A percentile compares a stretch with the other conserved stretches of the same genome.
Conservation (phyloP, 345 rosid genomes). For the Camelina sativa region DNA sequence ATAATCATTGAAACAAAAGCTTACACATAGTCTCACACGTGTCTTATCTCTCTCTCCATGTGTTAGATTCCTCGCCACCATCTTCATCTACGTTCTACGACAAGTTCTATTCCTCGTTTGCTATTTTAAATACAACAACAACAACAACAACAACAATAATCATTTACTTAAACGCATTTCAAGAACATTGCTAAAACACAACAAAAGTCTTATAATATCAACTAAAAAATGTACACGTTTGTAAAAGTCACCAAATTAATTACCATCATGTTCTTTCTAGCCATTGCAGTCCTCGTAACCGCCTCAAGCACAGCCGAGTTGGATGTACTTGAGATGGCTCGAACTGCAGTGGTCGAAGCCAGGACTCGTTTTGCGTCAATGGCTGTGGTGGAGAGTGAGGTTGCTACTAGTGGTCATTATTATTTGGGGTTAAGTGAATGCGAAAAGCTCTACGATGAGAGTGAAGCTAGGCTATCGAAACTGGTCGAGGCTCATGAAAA, state of each 20-base stretch:
- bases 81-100: constrained; percentile 32
- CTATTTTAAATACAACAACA: constrained; percentile 12
- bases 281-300: constrained; percentile 29
- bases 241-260: constrained; percentile 34
- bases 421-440: constrained; percentile 53
- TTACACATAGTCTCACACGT: constrained; percentile 49
- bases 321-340: constrained; percentile 47
- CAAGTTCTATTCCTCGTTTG: constrained; percentile 31
- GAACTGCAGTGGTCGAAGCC: constrained; percentile 43
- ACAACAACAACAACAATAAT: constrained; percentile 13
- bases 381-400: constrained; percentile 17
- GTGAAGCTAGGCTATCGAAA: constrained; percentile 54
- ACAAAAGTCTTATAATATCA: not conserved
- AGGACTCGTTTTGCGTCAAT: constrained; percentile 41
- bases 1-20: constrained; percentile 35
- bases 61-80: constrained; percentile 42
- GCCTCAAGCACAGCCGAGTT: constrained; percentile 35
- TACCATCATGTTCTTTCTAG: constrained; percentile 44
- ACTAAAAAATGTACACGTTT: constrained; percentile 40
- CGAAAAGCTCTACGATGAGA: constrained; percentile 55
- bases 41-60: constrained; percentile 38
- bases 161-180: constrained; percentile 11
- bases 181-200: constrained; percentile 24
- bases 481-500: constrained; percentile 41
- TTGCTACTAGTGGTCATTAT: constrained; percentile 12